phyloP scores from a whole-genome alignment of 164 flowering plant species.

The Vitis cinerea region DNA sequence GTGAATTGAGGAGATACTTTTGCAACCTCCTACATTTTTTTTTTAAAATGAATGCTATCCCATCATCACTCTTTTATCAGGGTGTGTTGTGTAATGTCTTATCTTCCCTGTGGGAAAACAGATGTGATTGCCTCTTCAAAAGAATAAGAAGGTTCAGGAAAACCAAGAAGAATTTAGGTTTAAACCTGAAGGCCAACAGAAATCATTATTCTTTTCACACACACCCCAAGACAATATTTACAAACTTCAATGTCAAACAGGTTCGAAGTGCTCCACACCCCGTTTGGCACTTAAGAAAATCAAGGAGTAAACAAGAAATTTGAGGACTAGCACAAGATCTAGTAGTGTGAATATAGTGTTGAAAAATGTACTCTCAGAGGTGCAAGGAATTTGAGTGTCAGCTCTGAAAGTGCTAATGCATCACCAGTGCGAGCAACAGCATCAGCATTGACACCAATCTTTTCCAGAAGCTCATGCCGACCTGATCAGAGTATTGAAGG shows the following conservation, averaged over 20 bases:
- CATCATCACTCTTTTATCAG: too few species aligned
- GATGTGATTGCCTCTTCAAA: too few species aligned
- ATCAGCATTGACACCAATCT: conserved; percentile 70
- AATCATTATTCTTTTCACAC: not conserved
- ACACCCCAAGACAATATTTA: not conserved
- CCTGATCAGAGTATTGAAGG: conserved; percentile 39
- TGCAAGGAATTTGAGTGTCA: conserved; percentile 78
- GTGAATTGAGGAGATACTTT: too few species aligned
- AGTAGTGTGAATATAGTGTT: conserved; percentile 3
- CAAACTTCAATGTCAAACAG: not conserved
- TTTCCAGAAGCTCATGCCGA: conserved; percentile 80
- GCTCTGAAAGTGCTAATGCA: conserved; percentile 78
- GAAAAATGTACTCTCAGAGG: conserved; percentile 66
- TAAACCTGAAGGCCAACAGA: not conserved
- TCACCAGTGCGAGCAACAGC: conserved; percentile 78
- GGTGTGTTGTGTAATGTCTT: too few species aligned
- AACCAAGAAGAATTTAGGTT: not conserved
- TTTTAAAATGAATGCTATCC: too few species aligned
- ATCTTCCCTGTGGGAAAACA: too few species aligned
- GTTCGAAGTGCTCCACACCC: not conserved
- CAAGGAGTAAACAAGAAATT: conserved; percentile 1
- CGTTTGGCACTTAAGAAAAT: not conserved
- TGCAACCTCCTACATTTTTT: too few species aligned
- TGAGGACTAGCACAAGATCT: not conserved
- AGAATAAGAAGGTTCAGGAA: not conserved